phyloP scores from a whole-genome alignment of 1,139 yeast genomes.

The Saccharomyces hybrid region DNA sequence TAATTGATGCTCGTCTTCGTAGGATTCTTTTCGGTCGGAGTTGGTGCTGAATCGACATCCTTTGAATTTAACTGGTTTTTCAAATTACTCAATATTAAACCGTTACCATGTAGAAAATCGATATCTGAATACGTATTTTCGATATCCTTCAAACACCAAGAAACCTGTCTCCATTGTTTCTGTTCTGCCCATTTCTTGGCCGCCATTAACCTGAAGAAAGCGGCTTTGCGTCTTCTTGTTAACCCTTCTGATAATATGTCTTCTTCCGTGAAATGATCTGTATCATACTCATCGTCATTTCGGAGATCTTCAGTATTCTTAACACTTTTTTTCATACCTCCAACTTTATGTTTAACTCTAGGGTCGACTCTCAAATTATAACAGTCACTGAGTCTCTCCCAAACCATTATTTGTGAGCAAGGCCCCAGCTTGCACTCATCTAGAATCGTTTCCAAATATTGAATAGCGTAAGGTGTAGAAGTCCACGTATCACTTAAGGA shows the following conservation, averaged over 20 bases:
- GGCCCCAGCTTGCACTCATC: slow-evolving; percentile 30
- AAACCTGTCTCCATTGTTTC: slow-evolving; percentile 27
- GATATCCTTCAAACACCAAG: slow-evolving; percentile 27
- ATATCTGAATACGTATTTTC: slow-evolving; percentile 17
- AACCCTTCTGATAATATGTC: slow-evolving; percentile 43
- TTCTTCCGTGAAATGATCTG: slow-evolving; percentile 39
- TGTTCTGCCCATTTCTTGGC: slow-evolving; percentile 60
- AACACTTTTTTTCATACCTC: slow-evolving; percentile 7
- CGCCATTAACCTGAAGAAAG: slow-evolving; percentile 71
- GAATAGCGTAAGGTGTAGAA: slow-evolving; percentile 35
- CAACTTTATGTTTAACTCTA: slow-evolving; percentile 22
- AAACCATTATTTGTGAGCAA: slow-evolving; percentile 36
- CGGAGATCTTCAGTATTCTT: slow-evolving; percentile 9
- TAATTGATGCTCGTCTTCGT: slow-evolving; percentile 2
- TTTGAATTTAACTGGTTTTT: slow-evolving; percentile 9
- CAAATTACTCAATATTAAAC: slow-evolving; percentile 21
- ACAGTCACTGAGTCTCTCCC: slow-evolving; percentile 44
- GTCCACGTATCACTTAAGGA: slow-evolving; percentile 37
- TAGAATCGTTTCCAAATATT: slow-evolving; percentile 34
- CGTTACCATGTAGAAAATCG: slow-evolving; percentile 18
- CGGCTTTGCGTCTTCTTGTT: slow-evolving; percentile 62
- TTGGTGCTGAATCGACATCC: not conserved
- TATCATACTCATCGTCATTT: slow-evolving; percentile 22
- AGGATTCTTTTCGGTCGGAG: slow-evolving; percentile 5
- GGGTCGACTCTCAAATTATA: slow-evolving; percentile 32